A percentile compares a stretch with the other conserved stretches of the same genome.
Evolutionary conservation across 139 green algal species (phyloP).

Genomic region (Penium margaritaceum): DNA sequence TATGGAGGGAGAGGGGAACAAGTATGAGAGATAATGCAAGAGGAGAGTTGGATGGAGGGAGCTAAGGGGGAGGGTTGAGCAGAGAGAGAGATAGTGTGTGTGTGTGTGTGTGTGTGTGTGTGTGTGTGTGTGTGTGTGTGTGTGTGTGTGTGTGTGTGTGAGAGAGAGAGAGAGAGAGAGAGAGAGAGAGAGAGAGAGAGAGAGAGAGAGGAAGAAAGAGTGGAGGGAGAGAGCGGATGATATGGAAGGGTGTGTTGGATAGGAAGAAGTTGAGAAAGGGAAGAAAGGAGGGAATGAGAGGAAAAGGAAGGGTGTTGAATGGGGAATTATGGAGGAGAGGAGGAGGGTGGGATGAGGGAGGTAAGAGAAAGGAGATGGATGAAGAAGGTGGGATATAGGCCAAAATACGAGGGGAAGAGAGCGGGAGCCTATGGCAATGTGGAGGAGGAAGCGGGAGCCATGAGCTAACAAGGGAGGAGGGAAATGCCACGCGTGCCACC

Average conservation of each 20-base stretch:
- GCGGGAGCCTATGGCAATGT: too few relatives aligned
- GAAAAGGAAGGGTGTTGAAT: neutral
- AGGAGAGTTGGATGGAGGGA: neutral
- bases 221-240: neutral
- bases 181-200: constrained; percentile 1
- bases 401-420: too few relatives aligned
- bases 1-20: neutral
- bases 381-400: too few relatives aligned
- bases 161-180: neutral
- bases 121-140: neutral
- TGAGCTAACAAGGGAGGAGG: too few relatives aligned
- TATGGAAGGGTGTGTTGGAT: neutral
- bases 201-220: neutral
- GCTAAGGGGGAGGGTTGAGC: neutral
- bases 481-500: too few relatives aligned
- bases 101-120: neutral
- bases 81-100: too few relatives aligned
- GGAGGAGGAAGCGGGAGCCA: too few relatives aligned
- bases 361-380: too few relatives aligned
- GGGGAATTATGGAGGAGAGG: too few relatives aligned
- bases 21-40: neutral
- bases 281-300: neutral
- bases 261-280: neutral
- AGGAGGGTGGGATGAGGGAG: too few relatives aligned
- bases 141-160: neutral